phyloP scores from a whole-genome alignment of 352 stramenopile genomes.

The Phytopythium montanum region DNA sequence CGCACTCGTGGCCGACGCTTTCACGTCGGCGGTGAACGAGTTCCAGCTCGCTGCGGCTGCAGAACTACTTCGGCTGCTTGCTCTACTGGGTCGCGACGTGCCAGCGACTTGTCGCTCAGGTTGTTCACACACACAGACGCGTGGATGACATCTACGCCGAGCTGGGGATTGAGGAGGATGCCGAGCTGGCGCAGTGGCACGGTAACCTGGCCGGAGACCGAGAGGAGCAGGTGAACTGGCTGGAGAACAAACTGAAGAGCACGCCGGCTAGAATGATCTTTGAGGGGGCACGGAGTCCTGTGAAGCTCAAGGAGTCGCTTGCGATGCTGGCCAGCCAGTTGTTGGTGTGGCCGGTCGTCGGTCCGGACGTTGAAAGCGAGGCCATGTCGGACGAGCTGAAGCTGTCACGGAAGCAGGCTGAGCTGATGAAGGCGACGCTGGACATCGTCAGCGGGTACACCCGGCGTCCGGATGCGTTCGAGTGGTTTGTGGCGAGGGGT shows the following conservation, averaged over 20 bases:
- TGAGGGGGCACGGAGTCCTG: neutral
- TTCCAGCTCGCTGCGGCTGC: neutral
- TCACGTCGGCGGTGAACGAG: neutral
- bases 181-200: neutral
- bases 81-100: constrained; percentile 1
- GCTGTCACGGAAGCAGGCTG: neutral
- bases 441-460: constrained; percentile 3
- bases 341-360: neutral
- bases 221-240: neutral
- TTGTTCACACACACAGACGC: neutral
- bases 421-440: constrained; percentile 12
- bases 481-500: constrained; percentile 19
- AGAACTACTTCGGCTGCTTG: neutral
- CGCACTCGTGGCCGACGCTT: neutral
- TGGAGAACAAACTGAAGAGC: neutral
- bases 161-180: neutral
- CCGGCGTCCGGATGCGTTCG: constrained; percentile 10
- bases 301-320: constrained; percentile 18
- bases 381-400: constrained; percentile 5
- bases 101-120: neutral
- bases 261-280: neutral
- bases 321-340: constrained; percentile 13
- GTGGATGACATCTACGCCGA: neutral
- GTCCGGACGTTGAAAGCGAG: neutral
- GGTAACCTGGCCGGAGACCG: neutral